phyloP scores from a whole-genome alignment of 345 rosid species.

The Populus euphratica region DNA sequence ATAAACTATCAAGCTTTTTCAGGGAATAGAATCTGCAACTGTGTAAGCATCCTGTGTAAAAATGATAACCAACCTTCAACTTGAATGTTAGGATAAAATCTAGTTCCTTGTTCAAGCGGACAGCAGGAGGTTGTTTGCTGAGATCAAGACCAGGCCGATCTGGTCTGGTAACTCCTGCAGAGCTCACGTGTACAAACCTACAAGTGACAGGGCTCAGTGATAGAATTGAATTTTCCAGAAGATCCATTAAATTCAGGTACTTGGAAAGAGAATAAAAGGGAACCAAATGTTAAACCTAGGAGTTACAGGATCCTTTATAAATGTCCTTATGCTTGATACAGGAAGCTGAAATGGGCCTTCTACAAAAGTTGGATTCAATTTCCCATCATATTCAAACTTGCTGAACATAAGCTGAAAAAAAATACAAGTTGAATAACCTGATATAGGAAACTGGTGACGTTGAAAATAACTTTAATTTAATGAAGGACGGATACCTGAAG shows the following conservation, averaged over 20 bases:
- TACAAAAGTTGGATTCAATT: constrained; percentile 74
- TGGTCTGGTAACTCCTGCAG: constrained; percentile 95
- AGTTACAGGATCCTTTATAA: constrained; percentile 68
- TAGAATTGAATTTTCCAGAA: not conserved
- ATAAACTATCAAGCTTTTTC: not conserved
- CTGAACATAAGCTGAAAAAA: constrained; percentile 88
- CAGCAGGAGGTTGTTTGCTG: constrained; percentile 94
- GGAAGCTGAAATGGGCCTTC: constrained; percentile 92
- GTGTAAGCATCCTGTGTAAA: not conserved
- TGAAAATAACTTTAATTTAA: not conserved
- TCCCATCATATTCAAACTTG: constrained; percentile 94
- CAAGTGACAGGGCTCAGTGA: constrained; percentile 9
- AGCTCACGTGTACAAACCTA: constrained; percentile 90
- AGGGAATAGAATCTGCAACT: not conserved
- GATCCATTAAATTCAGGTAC: not conserved
- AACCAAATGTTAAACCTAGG: constrained; percentile 55
- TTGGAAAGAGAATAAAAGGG: not conserved
- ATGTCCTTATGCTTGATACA: constrained; percentile 55
- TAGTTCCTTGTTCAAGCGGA: constrained; percentile 90
- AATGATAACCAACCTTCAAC: constrained; percentile 57
- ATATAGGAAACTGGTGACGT: constrained; percentile 1
- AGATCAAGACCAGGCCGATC: constrained; percentile 94
- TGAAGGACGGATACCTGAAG: constrained; percentile 55
- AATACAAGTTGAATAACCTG: constrained; percentile 8
- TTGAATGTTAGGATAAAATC: constrained; percentile 80